Evolutionary conservation across 352 stramenopile species (phyloP), one percentile per base, ranked within the genome.

Genomic region (Plasmopara muralis): DNA sequence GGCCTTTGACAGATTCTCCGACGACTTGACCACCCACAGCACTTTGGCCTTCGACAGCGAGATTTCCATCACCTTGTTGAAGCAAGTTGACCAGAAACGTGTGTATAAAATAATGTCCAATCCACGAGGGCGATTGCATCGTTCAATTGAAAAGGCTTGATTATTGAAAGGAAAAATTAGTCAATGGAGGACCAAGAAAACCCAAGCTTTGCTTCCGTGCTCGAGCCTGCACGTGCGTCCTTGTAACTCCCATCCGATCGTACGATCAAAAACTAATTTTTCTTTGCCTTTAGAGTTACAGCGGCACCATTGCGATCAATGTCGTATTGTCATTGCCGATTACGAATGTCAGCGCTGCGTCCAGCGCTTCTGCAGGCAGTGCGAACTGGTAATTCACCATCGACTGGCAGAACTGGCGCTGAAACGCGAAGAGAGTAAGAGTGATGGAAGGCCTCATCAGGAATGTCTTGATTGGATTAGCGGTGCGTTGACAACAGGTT

Each of bases 391-490:
- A 13, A 63, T 66, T 5, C 78, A 89, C 67, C 64, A 66, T 42
- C 43, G 64, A 31, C 37, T 75, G 5, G 64, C 61, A 9, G 18
- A 47, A 18, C 28, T 62, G 25, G 62, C 59, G 6, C 2, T 60
- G 1, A 73, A 64, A 34, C 15, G 54, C 12, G 69, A 83, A 55
- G 71, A 78, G 41, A 74, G 59, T 49, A 81, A 81, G 28, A 57
- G 68, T 25, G 66, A 70, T 16, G 70, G 57, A n/a, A 67, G 64
- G 9, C 62, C 60, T n/a, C 77, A 87, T 31, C 68, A 72, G 12
- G 59, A 75, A 40, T 70, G 64, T n/a, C 53, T 79, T 29, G 58
- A 57, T 25, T 65, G 50, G 25, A 76, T 78, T 47, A 85, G 76
- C 29, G 57, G 72, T 85, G 46, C 18, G 60, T 44, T 13, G 39